Percentiles rank a stretch among this genome's conserved stretches.
phyloP scores from a whole-genome alignment of 2,329 filamentous ascomycete genomes.

The Apiospora sp. region DNA sequence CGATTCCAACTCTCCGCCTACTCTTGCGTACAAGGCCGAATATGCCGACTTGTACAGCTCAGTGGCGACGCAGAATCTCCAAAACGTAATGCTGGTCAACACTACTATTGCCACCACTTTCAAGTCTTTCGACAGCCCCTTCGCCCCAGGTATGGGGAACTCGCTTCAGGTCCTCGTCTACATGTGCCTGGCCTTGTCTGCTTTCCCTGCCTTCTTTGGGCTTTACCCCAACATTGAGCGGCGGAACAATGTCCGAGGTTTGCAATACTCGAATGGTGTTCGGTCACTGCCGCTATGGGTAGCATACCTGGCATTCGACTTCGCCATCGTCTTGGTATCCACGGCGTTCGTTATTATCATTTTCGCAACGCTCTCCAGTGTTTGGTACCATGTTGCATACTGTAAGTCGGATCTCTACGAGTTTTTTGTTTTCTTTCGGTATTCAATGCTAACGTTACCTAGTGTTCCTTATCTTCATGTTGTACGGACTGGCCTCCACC shows the following conservation, averaged over 20 bases:
- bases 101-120: conserved; percentile 76
- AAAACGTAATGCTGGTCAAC: conserved; percentile 72
- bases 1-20: conserved; percentile 64
- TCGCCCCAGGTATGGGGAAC: conserved; percentile 72
- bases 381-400: conserved; percentile 83
- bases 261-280: conserved; percentile 94
- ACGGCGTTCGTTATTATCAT: conserved; percentile 73
- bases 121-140: conserved; percentile 78
- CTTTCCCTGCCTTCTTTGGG: conserved; percentile 86
- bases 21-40: conserved; percentile 76
- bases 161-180: conserved; percentile 83
- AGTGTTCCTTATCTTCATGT: conserved; percentile 78
- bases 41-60: conserved; percentile 60
- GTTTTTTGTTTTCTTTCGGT: background rate
- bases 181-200: conserved; percentile 78
- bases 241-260: conserved; percentile 77
- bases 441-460: background rate
- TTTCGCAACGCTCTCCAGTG: conserved; percentile 68
- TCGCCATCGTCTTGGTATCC: conserved; percentile 72
- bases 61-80: conserved; percentile 70
- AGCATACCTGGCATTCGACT: conserved; percentile 84
- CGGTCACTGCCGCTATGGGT: conserved; percentile 83
- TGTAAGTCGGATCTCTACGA: conserved; percentile 29
- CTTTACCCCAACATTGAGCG: conserved; percentile 90
- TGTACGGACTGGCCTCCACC: conserved; percentile 82